Base-by-base conservation (phyloP, 75 land plant species). In the Sequoiadendron giganteum region DNA sequence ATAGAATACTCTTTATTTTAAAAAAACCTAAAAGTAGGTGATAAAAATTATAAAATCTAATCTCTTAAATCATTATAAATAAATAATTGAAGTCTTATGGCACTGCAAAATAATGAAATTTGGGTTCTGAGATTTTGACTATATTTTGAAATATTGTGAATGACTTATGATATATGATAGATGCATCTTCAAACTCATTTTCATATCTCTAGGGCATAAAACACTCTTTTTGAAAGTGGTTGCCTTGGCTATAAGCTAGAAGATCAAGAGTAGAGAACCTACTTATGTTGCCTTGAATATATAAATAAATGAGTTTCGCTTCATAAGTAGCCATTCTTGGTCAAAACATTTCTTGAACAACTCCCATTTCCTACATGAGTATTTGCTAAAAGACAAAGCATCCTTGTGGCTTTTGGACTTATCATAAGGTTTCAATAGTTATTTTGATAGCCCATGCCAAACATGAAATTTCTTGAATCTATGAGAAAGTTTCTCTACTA, bases 231-330 rank as follows among this genome's bases (percentile, higher is more conserved):
- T 2, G n/a, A 52, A 28, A 25, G 21, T 65, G 32, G 42, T 19
- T 40, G 2, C 11, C 54, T n/a, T 11, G 19, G 7, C 14, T 21
- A 30, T 30, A 39, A 58, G 83, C 42, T 38, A 58, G 85, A 43
- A 68, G 8, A 88, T 55, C 19, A 30, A 36, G n/a, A 65, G 10
- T 5, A 28, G n/a, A 18, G 8, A 34, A 32, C 36, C 88, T 52
- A 96, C 97, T 95, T 96, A 97, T 19, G 72, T 75, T 43, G 91
- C 82, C 87, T 93, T 96, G 91, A 95, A 96, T 47, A 93, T 86
- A 88, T 95, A 94, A 19, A 94, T 84, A 87, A 94, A 94, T 11
- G 94, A 90, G 49, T 95, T 96, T n/a, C 97, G 70, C 84, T 93
- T 95, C 92, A 94, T 91, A 25, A 96, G 91, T 45, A 96, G 94